These are phyloP conservation scores for Lactifluus piperatus DNA, from an alignment of 768 basidiomycete species.

Conservation along the genomic window DNA sequence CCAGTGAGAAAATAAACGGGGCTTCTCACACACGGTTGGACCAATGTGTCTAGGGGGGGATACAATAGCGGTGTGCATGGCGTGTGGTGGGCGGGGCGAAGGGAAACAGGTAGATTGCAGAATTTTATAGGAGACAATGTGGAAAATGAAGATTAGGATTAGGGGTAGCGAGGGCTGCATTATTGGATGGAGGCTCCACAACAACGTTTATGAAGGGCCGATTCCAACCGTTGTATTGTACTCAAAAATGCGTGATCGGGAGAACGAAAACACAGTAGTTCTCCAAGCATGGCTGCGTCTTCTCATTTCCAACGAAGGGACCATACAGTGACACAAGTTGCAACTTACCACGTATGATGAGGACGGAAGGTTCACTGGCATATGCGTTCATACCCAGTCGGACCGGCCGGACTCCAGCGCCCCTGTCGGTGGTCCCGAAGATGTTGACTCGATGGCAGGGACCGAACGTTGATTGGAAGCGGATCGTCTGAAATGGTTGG, in stretches of 20 bases:
- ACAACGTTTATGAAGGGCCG: neutral
- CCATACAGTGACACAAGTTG: too few relatives aligned
- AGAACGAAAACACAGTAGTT: neutral
- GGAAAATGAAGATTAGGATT: conserved; percentile 9
- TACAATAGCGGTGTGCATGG: neutral
- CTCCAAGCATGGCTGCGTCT: too few relatives aligned
- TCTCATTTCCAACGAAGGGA: too few relatives aligned
- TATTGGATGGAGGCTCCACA: neutral
- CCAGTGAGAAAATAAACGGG: conserved; percentile 9
- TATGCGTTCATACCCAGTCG: too few relatives aligned
- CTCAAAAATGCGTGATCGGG: neutral
- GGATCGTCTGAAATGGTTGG: too few relatives aligned
- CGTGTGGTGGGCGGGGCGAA: neutral
- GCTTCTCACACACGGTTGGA: neutral
- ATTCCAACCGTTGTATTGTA: neutral
- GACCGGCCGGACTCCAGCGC: too few relatives aligned
- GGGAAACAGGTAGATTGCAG: neutral
- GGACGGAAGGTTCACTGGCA: too few relatives aligned
- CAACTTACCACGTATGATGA: too few relatives aligned
- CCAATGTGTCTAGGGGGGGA: neutral
- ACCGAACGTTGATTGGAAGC: too few relatives aligned
- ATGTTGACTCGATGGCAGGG: too few relatives aligned
- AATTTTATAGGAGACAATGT: neutral
- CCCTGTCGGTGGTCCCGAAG: too few relatives aligned
- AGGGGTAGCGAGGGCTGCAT: neutral